Conservation (phyloP, 129 eudicot species). For the Centella asiatica region DNA sequence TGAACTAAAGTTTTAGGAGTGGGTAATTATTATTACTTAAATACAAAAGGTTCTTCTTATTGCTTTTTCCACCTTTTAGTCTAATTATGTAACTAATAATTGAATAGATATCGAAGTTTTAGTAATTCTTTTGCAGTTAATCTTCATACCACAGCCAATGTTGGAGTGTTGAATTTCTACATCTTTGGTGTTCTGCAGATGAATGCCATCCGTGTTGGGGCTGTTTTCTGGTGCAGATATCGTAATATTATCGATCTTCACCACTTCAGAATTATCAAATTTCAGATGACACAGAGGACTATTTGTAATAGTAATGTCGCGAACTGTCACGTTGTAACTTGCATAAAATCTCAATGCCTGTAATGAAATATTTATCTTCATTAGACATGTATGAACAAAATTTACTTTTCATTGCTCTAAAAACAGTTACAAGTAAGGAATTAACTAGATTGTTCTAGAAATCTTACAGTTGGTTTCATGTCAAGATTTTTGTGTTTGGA, state of each 20-base stretch:
- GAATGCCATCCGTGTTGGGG: constrained; percentile 86
- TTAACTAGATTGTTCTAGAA: too few species aligned
- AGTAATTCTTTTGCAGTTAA: neutral
- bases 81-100: neutral
- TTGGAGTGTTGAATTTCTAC: constrained; percentile 58
- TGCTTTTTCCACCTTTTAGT: neutral
- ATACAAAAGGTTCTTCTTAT: too few species aligned
- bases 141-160: constrained; percentile 47
- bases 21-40: too few species aligned
- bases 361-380: neutral
- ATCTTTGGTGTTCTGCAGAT: constrained; percentile 72
- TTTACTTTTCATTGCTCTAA: too few species aligned
- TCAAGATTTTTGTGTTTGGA: constrained; percentile 27
- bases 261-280: constrained; percentile 58
- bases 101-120: neutral
- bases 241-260: constrained; percentile 47
- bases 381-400: too few species aligned
- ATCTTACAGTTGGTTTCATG: constrained; percentile 68
- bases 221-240: constrained; percentile 65
- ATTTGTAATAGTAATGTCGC: constrained; percentile 52
- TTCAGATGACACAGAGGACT: constrained; percentile 78
- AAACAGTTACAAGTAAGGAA: too few species aligned
- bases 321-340: constrained; percentile 48
- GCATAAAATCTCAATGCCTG: constrained; percentile 78
- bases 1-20: too few species aligned